Evolutionary conservation across 1,284 basidiomycete species (phyloP).

Genomic region (Athelia sp.): DNA sequence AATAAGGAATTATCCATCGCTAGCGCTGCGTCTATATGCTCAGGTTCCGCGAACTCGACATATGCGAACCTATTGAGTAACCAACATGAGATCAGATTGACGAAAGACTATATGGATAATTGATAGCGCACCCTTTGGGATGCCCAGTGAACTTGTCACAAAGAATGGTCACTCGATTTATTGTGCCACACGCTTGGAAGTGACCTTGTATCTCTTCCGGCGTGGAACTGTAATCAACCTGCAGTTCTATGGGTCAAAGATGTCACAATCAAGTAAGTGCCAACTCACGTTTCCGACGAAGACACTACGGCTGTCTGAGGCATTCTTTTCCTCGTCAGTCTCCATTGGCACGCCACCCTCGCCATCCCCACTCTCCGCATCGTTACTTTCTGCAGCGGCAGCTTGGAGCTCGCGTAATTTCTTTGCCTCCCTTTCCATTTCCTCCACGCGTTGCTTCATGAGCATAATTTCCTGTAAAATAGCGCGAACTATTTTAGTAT

Average conservation of each 20-base stretch:
- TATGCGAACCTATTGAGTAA: slow-evolving; percentile 79
- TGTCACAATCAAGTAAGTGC: slow-evolving; percentile 4
- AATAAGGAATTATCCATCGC: slow-evolving; percentile 97
- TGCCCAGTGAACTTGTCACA: slow-evolving; percentile 99
- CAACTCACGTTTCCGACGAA: slow-evolving; percentile 92
- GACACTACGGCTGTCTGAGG: slow-evolving; percentile 84
- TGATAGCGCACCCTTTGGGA: slow-evolving; percentile 86
- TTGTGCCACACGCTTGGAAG: slow-evolving; percentile 96
- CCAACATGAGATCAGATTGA: slow-evolving; percentile 5
- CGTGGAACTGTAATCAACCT: slow-evolving; percentile 98
- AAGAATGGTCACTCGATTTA: slow-evolving; percentile 98
- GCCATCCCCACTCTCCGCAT: slow-evolving; percentile 34
- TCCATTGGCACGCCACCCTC: slow-evolving; percentile 50
- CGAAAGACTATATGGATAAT: slow-evolving; percentile 1
- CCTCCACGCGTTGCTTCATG: slow-evolving; percentile 91
- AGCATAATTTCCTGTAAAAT: slow-evolving; percentile 63
- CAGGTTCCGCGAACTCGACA: slow-evolving; percentile 97
- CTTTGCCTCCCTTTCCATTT: slow-evolving; percentile 90
- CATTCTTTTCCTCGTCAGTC: slow-evolving; percentile 71
- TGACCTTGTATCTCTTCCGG: slow-evolving; percentile 98
- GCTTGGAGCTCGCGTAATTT: slow-evolving; percentile 90
- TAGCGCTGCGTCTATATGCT: slow-evolving; percentile 87
- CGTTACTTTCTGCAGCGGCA: slow-evolving; percentile 65
- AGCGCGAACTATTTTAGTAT: slow-evolving; percentile 3
- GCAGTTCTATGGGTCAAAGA: slow-evolving; percentile 5